Percentiles rank a stretch among this genome's conserved stretches.
Conservation (phyloP, 768 basidiomycete genomes). For the Mycena galopus region DNA sequence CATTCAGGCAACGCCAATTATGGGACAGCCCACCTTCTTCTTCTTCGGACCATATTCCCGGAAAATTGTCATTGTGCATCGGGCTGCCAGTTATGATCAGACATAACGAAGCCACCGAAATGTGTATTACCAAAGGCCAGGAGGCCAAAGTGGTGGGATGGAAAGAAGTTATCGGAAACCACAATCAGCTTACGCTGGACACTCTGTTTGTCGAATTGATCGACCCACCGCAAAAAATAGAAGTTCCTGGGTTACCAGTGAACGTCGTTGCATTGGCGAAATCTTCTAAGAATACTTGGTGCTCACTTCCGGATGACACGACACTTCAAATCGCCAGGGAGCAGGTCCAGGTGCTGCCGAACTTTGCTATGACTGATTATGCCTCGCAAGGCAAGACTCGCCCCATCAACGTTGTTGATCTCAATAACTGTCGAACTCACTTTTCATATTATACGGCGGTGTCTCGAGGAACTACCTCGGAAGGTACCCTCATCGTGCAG, state of each 20-base stretch:
- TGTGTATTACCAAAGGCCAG: background rate
- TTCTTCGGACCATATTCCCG: background rate
- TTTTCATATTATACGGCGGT: background rate
- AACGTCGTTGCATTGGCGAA: background rate
- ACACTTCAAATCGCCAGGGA: background rate
- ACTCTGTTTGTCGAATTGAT: background rate
- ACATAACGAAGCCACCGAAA: background rate
- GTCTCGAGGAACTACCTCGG: background rate
- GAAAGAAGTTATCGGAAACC: background rate
- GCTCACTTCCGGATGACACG: background rate
- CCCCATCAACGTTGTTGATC: background rate
- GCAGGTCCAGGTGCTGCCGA: background rate
- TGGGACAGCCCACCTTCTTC: background rate
- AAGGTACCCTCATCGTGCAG: background rate
- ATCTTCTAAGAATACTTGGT: background rate
- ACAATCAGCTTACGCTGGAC: background rate
- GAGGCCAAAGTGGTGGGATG: background rate
- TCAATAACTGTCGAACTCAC: background rate
- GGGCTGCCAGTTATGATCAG: background rate
- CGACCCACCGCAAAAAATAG: background rate
- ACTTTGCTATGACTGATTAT: background rate
- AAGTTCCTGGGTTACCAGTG: background rate
- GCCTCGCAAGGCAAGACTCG: background rate
- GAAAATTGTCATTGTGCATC: background rate
- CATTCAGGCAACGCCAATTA: background rate